Percentiles rank a stretch among this genome's conserved stretches.
phyloP scores from a whole-genome alignment of 495 filamentous ascomycete genomes.

The Endocarpon pusillum region DNA sequence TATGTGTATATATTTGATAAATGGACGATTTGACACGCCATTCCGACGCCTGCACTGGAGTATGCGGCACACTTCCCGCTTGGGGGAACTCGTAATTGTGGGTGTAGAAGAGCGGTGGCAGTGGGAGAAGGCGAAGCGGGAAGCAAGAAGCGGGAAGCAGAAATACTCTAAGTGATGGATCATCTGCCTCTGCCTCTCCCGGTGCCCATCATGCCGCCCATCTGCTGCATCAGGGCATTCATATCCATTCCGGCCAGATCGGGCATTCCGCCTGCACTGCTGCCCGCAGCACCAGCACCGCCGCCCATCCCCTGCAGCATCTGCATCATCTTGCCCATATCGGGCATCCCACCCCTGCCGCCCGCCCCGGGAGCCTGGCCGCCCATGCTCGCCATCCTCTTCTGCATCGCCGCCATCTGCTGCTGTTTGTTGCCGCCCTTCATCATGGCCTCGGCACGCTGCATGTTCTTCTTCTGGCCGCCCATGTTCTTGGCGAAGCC shows the following conservation, averaged over 20 bases:
- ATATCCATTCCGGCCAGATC: constrained; percentile 57
- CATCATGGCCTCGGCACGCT: constrained; percentile 79
- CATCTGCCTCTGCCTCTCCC: too few relatives aligned
- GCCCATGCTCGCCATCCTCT: constrained; percentile 82
- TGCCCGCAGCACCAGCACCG: too few relatives aligned
- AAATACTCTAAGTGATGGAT: too few relatives aligned
- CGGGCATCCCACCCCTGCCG: constrained; percentile 34
- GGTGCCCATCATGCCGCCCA: constrained; percentile 53
- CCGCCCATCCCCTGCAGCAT: constrained; percentile 38
- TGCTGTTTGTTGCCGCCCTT: constrained; percentile 75
- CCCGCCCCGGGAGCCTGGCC: constrained; percentile 37
- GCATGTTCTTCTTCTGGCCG: constrained; percentile 91
- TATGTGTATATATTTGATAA: too few relatives aligned
- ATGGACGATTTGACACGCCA: too few relatives aligned
- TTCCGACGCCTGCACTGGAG: too few relatives aligned
- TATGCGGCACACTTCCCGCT: too few relatives aligned
- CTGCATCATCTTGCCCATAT: constrained; percentile 74
- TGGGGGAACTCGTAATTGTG: too few relatives aligned
- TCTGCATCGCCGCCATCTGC: constrained; percentile 96
- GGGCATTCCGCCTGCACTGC: constrained; percentile 27
- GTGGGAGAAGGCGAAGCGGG: too few relatives aligned
- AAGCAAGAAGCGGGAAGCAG: too few relatives aligned
- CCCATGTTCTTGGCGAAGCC: constrained; percentile 99
- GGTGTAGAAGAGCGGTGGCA: too few relatives aligned
- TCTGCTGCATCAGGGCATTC: constrained; percentile 72